These are phyloP conservation scores for Dioscorea alata DNA, from an alignment of 106 monocot species.

Conservation along the genomic window DNA sequence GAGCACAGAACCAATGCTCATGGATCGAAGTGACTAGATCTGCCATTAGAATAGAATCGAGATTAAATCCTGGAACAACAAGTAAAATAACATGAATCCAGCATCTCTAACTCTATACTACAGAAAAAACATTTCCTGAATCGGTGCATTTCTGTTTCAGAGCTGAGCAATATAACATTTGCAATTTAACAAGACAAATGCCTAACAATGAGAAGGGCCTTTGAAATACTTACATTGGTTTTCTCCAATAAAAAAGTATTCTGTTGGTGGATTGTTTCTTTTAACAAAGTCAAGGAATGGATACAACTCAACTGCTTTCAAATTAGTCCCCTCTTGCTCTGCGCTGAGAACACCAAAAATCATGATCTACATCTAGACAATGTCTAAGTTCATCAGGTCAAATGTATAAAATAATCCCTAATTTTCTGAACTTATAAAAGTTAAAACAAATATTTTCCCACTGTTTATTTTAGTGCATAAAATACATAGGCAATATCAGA, in stretches of 20 bases:
- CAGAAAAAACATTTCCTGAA: neutral
- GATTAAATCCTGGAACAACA: too few relatives aligned
- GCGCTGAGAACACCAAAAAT: constrained; percentile 52
- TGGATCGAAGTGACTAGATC: constrained; percentile 95
- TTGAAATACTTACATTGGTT: constrained; percentile 64
- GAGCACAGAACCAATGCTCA: constrained; percentile 84
- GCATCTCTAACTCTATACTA: neutral
- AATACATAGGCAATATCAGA: neutral
- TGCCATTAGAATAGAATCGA: constrained; percentile 9
- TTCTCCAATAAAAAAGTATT: constrained; percentile 67
- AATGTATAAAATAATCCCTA: neutral
- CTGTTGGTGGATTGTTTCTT: constrained; percentile 48
- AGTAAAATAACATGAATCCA: neutral
- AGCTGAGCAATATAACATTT: neutral
- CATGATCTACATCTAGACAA: neutral
- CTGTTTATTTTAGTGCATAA: neutral
- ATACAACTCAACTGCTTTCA: constrained; percentile 53
- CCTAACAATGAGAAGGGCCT: neutral
- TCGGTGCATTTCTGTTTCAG: neutral
- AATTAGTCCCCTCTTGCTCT: constrained; percentile 68
- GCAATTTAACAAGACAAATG: neutral
- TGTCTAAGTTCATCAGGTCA: too few relatives aligned
- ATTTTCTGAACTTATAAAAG: neutral
- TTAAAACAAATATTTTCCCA: neutral
- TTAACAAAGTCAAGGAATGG: constrained; percentile 78